These are phyloP conservation scores for Aspergillus ochraceoroseus DNA, from an alignment of 2,329 filamentous ascomycete genomes.

Conservation along the genomic window DNA sequence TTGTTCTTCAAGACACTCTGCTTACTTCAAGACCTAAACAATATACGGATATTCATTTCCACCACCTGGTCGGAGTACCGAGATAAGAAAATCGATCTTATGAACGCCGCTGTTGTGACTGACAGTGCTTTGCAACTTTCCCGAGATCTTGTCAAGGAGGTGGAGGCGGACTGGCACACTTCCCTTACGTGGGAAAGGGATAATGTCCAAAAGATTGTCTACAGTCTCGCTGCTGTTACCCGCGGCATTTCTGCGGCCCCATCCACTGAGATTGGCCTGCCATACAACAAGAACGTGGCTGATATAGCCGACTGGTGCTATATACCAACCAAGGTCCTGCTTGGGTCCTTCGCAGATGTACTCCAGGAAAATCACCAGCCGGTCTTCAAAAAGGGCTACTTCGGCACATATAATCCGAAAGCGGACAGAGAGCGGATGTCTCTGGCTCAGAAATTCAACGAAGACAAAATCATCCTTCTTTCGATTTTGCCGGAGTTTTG, in stretches of 20 bases:
- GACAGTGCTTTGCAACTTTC: conserved; percentile 30
- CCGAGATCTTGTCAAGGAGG: conserved; percentile 20
- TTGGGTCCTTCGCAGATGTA: conserved; percentile 23
- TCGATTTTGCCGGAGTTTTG: conserved; percentile 31
- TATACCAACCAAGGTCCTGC: conserved; percentile 19
- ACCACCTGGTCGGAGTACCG: conserved; percentile 31
- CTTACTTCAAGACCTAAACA: conserved; percentile 30
- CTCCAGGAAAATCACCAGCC: conserved; percentile 22
- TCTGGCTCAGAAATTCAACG: conserved; percentile 29
- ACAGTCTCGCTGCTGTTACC: conserved; percentile 8
- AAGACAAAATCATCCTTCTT: conserved; percentile 35
- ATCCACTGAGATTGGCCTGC: conserved; percentile 25
- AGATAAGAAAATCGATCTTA: conserved; percentile 28
- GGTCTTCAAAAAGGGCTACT: conserved; percentile 27
- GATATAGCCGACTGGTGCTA: conserved; percentile 26
- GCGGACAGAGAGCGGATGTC: conserved; percentile 29
- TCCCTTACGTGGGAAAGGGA: conserved; percentile 3
- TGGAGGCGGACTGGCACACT: conserved; percentile 18
- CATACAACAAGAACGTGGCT: conserved; percentile 28
- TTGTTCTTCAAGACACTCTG: conserved; percentile 27
- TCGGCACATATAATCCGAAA: conserved; percentile 29
- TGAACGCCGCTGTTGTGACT: conserved; percentile 32
- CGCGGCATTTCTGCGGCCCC: conserved; percentile 14
- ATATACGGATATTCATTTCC: conserved; percentile 28
- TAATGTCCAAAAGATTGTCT: conserved; percentile 12